Evolutionary conservation across 148 eudicot species (phyloP), one percentile per base, ranked within the genome.

Genomic region (Bassia scoparia): DNA sequence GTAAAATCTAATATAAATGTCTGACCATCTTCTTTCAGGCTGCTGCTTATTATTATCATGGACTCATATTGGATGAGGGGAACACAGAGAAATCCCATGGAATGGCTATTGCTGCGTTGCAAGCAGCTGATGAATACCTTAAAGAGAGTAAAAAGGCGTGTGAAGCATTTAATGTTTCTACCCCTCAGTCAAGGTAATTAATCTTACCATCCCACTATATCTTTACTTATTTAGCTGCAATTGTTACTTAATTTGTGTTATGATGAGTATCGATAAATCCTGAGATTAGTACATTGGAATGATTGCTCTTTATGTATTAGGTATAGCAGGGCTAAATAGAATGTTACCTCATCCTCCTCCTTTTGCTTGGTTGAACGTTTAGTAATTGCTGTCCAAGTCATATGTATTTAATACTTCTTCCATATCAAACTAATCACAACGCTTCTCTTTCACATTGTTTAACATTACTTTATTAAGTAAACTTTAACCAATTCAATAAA

Each of bases 11-110:
- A n/a, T n/a, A n/a, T n/a, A n/a, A n/a, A n/a, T n/a, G n/a, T n/a
- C n/a, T n/a, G n/a, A n/a, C n/a, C 33, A n/a, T 64, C 43, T 61
- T 49, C 53, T 74, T 62, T 26, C 77, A 95, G 97, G 93, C 99
- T 68, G 92, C 96, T 41, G 99, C 97, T 76, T 95, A 95, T 81
- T 95, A 95, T 79, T 95, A 95, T 81, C 99, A 95, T 56, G 99
- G 99, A 62, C 84, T 95, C 75, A 95, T 95, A 74, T 88, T 95
- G 65, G 97, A 95, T 61, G 99, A 95, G 83, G 97, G 97, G n/a
- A 95, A 90, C 81, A 95, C 97, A 33, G 99, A 91, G 77, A 91
- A 95, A 84, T 89, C 92, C 64, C 97, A 95, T 73, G 93, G 94
- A 67, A 91, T 95, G 99, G 99, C 99, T 63, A 90, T 92, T 41